Evolutionary conservation across 345 rosid species (phyloP).

Genomic region (Bretschneidera sinensis): DNA sequence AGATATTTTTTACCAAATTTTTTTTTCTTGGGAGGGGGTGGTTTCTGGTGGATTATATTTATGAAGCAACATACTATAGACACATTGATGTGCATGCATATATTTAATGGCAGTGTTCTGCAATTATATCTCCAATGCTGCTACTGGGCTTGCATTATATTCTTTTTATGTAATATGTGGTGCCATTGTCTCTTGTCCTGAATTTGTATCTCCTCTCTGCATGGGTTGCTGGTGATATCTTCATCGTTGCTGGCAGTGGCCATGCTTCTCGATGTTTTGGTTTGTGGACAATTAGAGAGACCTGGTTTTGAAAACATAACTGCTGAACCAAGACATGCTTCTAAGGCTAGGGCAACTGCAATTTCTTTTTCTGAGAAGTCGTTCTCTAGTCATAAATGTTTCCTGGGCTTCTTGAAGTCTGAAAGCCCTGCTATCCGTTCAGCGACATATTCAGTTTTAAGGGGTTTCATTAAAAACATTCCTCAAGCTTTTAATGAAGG

Average conservation of each 20-base stretch:
- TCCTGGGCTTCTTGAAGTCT: constrained; percentile 72
- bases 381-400: constrained; percentile 64
- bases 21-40: background rate
- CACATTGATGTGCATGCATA: no score
- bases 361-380: constrained; percentile 70
- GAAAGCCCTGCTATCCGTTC: constrained; percentile 67
- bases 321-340: constrained; percentile 57
- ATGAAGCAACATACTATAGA: background rate
- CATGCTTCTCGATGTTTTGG: constrained; percentile 72
- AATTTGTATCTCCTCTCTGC: constrained; percentile 17
- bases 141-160: no score
- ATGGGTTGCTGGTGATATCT: constrained; percentile 63
- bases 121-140: background rate
- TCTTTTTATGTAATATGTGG: background rate
- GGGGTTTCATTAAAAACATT: constrained; percentile 63
- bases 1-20: no score
- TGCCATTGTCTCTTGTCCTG: background rate
- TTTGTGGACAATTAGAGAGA: constrained; percentile 42
- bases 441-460: constrained; percentile 66
- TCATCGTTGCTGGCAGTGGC: constrained; percentile 86
- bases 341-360: constrained; percentile 73
- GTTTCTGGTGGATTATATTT: background rate
- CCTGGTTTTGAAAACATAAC: constrained; percentile 52
- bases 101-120: background rate
- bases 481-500: constrained; percentile 65